A percentile compares a stretch with the other conserved stretches of the same genome.
These are phyloP conservation scores for Colletotrichum lindemuthianum DNA, from an alignment of 2,329 filamentous ascomycete species.

Conservation along the genomic window DNA sequence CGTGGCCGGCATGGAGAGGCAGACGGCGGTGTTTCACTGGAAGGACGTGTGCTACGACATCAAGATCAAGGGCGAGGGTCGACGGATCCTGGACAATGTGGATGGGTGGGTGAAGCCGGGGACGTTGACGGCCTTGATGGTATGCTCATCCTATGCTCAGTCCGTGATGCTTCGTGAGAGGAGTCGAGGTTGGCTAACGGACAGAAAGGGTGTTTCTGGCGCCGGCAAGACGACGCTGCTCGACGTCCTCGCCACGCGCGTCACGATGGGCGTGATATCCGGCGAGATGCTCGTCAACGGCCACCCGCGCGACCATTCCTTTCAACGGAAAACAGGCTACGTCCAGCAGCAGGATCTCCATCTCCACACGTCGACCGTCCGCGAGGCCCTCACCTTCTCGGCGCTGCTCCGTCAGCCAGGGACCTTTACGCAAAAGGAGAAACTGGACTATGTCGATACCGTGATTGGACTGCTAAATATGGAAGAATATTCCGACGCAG, in stretches of 20 bases:
- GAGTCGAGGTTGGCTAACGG: not conserved
- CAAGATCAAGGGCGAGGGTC: slow-evolving; percentile 71
- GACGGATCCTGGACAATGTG: slow-evolving; percentile 75
- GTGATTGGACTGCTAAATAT: slow-evolving; percentile 49
- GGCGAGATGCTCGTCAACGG: slow-evolving; percentile 79
- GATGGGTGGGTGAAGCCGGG: slow-evolving; percentile 82
- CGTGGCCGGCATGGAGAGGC: slow-evolving; percentile 43
- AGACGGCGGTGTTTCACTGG: slow-evolving; percentile 78
- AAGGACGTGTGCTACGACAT: slow-evolving; percentile 79
- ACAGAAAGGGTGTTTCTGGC: slow-evolving; percentile 64
- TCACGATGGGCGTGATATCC: slow-evolving; percentile 77
- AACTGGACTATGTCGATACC: slow-evolving; percentile 42
- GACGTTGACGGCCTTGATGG: slow-evolving; percentile 77
- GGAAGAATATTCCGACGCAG: slow-evolving; percentile 74
- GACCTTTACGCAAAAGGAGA: slow-evolving; percentile 53
- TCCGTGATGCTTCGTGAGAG: slow-evolving; percentile 48
- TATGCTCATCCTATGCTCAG: slow-evolving; percentile 45
- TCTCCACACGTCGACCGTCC: slow-evolving; percentile 72
- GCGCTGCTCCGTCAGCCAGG: slow-evolving; percentile 74
- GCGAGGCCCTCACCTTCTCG: slow-evolving; percentile 74
- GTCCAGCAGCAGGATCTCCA: slow-evolving; percentile 80
- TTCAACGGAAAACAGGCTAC: slow-evolving; percentile 77
- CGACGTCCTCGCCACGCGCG: slow-evolving; percentile 78
- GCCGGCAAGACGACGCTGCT: slow-evolving; percentile 82
- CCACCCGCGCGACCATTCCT: slow-evolving; percentile 69